phyloP scores from a whole-genome alignment of 306 rosid species.

The Fagus sylvatica region DNA sequence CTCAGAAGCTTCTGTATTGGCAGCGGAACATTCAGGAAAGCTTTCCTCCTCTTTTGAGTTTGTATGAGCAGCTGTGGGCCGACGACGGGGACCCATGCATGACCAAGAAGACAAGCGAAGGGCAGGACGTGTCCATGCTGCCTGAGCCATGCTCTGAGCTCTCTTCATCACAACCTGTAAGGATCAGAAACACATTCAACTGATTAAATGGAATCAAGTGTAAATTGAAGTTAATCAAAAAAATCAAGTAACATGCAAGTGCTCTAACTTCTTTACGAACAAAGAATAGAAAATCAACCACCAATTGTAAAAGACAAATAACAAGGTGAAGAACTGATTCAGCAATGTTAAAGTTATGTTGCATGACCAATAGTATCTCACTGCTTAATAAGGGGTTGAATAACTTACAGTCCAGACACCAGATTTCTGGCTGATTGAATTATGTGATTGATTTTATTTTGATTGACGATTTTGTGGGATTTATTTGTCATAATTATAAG shows the following conservation, averaged over 20 bases:
- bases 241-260: slow-evolving; percentile 7
- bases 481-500: too few species aligned
- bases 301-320: neutral
- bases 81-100: slow-evolving; percentile 87
- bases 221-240: neutral
- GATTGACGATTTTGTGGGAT: too few species aligned
- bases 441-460: too few species aligned
- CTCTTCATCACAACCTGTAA: slow-evolving; percentile 87
- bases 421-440: too few species aligned
- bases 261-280: slow-evolving; percentile 5
- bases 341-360: neutral
- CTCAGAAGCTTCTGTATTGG: slow-evolving; percentile 40
- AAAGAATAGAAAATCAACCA: neutral
- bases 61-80: slow-evolving; percentile 41
- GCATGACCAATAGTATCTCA: neutral
- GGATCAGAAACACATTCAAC: slow-evolving; percentile 14
- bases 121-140: slow-evolving; percentile 89
- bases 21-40: slow-evolving; percentile 36
- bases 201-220: slow-evolving; percentile 1
- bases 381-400: neutral
- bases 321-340: neutral
- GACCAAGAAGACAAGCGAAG: slow-evolving; percentile 82
- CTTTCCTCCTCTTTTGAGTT: slow-evolving; percentile 40
- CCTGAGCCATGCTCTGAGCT: slow-evolving; percentile 94
- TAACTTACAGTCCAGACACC: neutral